Conservation (phyloP, 371 early-diverging fungal species). For the Syncephalis fuscata region DNA sequence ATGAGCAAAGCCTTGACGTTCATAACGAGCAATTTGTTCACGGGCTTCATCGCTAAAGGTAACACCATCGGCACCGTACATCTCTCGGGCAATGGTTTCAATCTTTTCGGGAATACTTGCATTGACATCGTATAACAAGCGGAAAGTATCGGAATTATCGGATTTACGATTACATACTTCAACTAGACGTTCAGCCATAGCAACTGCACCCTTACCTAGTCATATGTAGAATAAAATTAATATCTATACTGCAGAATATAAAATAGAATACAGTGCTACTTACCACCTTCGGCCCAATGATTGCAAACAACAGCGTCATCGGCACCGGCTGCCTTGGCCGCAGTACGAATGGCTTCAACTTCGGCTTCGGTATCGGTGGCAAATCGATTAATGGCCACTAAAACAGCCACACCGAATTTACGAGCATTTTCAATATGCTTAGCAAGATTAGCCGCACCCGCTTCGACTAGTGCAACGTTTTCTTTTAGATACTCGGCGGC, state of each 20-base stretch:
- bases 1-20: constrained; percentile 59
- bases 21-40: constrained; percentile 66
- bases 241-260: too few species aligned
- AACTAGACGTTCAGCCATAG: constrained; percentile 73
- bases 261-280: too few species aligned
- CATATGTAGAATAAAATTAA: too few species aligned
- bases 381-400: constrained; percentile 90
- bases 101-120: constrained; percentile 75
- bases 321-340: constrained; percentile 74
- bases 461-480: constrained; percentile 60
- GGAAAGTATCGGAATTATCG: constrained; percentile 26
- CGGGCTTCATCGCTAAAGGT: constrained; percentile 63
- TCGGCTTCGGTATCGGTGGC: constrained; percentile 78
- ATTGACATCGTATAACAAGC: constrained; percentile 67
- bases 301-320: constrained; percentile 66
- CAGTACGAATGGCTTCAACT: constrained; percentile 51
- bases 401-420: constrained; percentile 78
- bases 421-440: constrained; percentile 83
- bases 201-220: constrained; percentile 49
- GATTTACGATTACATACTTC: constrained; percentile 40
- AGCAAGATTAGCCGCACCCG: constrained; percentile 70
- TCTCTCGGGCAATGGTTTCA: constrained; percentile 71
- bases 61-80: constrained; percentile 88
- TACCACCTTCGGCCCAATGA: constrained; percentile 89
- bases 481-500: constrained; percentile 75